Evolutionary conservation across 495 filamentous ascomycete genomes (phyloP), one percentile per base, ranked within the genome.

Genomic region (Penicillium goetzii): DNA sequence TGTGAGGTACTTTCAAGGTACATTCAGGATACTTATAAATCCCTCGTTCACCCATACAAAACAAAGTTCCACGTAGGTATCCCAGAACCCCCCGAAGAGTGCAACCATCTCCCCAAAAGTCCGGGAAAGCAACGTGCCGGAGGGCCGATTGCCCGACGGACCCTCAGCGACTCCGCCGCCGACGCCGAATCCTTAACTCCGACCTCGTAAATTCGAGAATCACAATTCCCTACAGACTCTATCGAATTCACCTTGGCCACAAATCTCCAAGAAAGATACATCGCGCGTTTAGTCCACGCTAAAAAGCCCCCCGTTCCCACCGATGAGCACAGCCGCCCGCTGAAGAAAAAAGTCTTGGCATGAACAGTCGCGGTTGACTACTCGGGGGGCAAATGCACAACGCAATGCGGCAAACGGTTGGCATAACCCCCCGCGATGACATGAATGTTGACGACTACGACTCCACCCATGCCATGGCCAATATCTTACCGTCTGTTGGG

Each of bases 371-470:
- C 43, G 53, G 45, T 54, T 34, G 63, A 60, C n/a, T 54, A 28
- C 51, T 21, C 5, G 34, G 60, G 63, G 32, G 66, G 51, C 49
- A 65, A 61, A 69, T 69, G 67, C 64, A 64, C 63, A 58, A 62
- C 59, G 59, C 57, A 61, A 69, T 66, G 59, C 59, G 30, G 12
- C 64, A 58, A 30, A 21, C 64, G 15, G 52, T 38, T 61, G 58
- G 67, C 61, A 66, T 66, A 64, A 64, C 26, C 38, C 58, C 63
- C 59, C 53, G 26, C 36, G 19, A 57, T 57, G 36, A 52, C 40
- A 58, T 43, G 62, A 58, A 26, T 15, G 57, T 63, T 52, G 64
- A 62, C 34, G n/a, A 21, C 14, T 28, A 51, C 52, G 30, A 55
- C 56, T 58, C 62, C 56, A 30, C 59, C 58, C 55, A 49, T 43